phyloP scores from a whole-genome alignment of 139 green algal species.

The Coelastrella sp. region DNA sequence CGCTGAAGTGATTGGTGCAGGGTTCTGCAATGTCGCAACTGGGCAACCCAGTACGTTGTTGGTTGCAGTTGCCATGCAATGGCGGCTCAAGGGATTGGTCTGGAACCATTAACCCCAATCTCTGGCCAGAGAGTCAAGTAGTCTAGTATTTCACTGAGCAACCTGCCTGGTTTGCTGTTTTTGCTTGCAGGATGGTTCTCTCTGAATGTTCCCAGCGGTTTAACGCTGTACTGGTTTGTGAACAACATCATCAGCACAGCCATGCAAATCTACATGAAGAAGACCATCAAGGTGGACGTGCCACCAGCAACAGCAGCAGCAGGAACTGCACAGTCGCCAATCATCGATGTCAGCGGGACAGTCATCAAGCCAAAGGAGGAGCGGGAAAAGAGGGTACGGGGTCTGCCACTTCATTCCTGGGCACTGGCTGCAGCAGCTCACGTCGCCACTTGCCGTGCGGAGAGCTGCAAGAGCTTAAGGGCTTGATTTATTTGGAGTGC shows the following conservation, averaged over 20 bases:
- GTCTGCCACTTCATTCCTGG: not conserved
- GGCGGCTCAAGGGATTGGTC: no score
- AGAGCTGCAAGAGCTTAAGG: no score
- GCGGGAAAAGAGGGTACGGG: constrained; percentile 58
- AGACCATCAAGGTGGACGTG: constrained; percentile 57
- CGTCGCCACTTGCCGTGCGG: no score
- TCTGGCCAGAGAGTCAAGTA: no score
- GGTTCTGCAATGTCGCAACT: not conserved
- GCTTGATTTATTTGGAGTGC: no score
- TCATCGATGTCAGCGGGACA: constrained; percentile 49
- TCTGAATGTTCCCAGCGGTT: constrained; percentile 96
- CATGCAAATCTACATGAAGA: constrained; percentile 83
- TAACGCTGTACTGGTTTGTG: constrained; percentile 99
- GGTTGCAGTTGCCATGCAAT: no score
- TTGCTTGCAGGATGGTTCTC: constrained; percentile 94
- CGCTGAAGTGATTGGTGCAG: not conserved
- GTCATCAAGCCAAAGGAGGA: constrained; percentile 68
- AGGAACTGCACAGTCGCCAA: not conserved
- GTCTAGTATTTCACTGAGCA: not conserved
- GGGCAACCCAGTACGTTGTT: not conserved
- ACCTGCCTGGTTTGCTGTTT: not conserved
- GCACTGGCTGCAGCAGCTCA: no score
- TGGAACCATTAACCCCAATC: no score
- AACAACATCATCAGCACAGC: constrained; percentile 97
- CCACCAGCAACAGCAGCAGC: not conserved